A percentile compares a stretch with the other conserved stretches of the same genome.
Conservation (phyloP, 2,329 filamentous ascomycete species). For the Stagonosporopsis tanaceti region DNA sequence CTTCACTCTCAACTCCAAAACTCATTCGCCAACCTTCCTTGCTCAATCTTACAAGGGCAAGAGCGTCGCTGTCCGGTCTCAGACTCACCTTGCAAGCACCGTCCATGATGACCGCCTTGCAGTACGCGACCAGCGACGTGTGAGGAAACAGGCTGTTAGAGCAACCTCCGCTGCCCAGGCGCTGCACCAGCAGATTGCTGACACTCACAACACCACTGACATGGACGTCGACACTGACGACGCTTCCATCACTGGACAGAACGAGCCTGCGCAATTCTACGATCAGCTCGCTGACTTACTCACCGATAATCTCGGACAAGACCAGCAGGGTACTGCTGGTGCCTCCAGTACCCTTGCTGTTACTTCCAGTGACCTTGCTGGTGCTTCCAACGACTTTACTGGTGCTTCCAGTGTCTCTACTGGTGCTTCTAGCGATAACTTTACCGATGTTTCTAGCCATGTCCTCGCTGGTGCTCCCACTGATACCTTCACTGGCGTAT, state of each 20-base stretch:
- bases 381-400: too few species aligned
- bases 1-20: constrained; percentile 19
- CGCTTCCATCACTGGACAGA: not conserved
- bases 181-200: constrained; percentile 19
- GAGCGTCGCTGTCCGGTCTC: not conserved
- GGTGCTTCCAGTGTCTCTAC: too few species aligned
- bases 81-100: constrained; percentile 3
- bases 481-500: not conserved
- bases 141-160: constrained; percentile 21
- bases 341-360: too few species aligned
- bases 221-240: not conserved
- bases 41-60: constrained; percentile 13
- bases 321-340: too few species aligned
- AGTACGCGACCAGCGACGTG: constrained; percentile 26
- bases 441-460: too few species aligned
- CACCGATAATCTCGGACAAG: too few species aligned
- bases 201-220: constrained; percentile 3
- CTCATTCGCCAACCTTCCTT: constrained; percentile 28
- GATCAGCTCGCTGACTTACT: constrained; percentile 9
- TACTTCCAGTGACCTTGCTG: too few species aligned
- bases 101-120: constrained; percentile 15
- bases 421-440: too few species aligned
- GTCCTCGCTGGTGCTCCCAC: too few species aligned
- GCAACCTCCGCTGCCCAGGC: constrained; percentile 6
- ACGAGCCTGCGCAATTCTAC: constrained; percentile 10